Base-by-base conservation (phyloP, 2,329 filamentous ascomycete genomes). In the Sphaerulina musiva region DNA sequence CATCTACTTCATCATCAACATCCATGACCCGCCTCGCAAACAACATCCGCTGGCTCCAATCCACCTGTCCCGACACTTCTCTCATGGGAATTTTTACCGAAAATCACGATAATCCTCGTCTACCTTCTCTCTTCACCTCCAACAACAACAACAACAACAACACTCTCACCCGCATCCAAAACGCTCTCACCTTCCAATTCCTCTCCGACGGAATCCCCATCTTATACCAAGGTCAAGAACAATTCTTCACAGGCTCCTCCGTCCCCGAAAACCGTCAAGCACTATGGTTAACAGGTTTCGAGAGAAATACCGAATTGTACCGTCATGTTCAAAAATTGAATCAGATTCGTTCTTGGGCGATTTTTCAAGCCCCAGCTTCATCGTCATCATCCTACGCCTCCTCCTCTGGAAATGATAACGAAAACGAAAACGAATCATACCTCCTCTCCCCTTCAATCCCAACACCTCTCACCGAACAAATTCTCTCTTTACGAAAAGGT, bases 201-300 rank as follows among this genome's bases (percentile, higher is more conserved):
- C 75, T 85, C 12, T 70, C 71, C 1, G 74, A 82, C 49, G 82
- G 82, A 12, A 79, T 85, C 34, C 81, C 81, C 1, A 80, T 84
- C 51, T 73, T 84, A 29, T 85, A 85, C 67, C 78, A 83, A 59
- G 82, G 82, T 26, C 79, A 81, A 56, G 82, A 85, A 67, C 82
- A 85, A 62, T 78, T 77, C 48, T 80, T 76, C 63, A 64, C 69
- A 1, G 64, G 63, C 10, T 26, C 54, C 6, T 62, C 61, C 31
- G 59, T 59, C 34, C 71, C 71, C 0, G 55, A 53, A 14, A 72
- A 73, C 47, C 65, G 72, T 42, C 71, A 72, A 59, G 68, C 70
- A 4, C 59, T 69, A 6, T 73, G 71, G 71, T 53, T 63, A 8
- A 60, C 62, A 1, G 58, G 57, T 2, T 76, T 75, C 62, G 64